Evolutionary conservation across 495 filamentous ascomycete genomes (phyloP).

Genomic region (Penicillium turbatum): DNA sequence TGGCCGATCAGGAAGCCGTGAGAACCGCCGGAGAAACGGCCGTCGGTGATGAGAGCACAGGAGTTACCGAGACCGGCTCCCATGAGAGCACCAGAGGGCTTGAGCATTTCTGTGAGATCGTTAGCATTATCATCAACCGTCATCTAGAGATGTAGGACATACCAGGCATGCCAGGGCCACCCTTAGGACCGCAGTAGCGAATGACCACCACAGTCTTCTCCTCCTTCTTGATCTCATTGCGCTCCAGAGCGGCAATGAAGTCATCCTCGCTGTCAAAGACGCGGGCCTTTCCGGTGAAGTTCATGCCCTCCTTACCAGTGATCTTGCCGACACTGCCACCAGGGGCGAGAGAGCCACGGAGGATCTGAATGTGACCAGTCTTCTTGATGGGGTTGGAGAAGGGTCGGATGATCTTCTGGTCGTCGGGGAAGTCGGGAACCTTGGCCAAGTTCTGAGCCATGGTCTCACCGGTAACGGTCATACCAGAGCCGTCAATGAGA

Average conservation of each 20-base stretch:
- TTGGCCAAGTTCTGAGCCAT: constrained; percentile 84
- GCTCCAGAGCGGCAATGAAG: constrained; percentile 73
- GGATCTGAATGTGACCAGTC: constrained; percentile 95
- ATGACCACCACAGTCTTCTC: constrained; percentile 98
- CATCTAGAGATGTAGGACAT: constrained; percentile 20
- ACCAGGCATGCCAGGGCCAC: constrained; percentile 91
- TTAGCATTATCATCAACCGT: background rate
- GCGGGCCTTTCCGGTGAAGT: constrained; percentile 81
- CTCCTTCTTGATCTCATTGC: constrained; percentile 84
- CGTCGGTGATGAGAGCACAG: constrained; percentile 50
- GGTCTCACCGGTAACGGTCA: constrained; percentile 94
- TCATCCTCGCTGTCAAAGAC: constrained; percentile 83
- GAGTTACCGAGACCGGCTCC: constrained; percentile 72
- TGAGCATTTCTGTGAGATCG: constrained; percentile 63
- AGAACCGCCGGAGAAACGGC: constrained; percentile 46
- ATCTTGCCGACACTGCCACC: constrained; percentile 96
- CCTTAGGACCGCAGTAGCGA: constrained; percentile 92
- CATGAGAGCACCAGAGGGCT: constrained; percentile 85
- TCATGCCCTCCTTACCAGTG: constrained; percentile 92
- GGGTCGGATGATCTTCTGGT: constrained; percentile 90
- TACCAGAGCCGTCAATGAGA: constrained; percentile 77
- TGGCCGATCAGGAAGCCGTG: constrained; percentile 54
- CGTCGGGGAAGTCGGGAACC: constrained; percentile 68
- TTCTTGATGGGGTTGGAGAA: constrained; percentile 87
- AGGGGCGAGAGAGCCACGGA: constrained; percentile 84